phyloP scores from a whole-genome alignment of 768 basidiomycete species.

The Mycena metata region DNA sequence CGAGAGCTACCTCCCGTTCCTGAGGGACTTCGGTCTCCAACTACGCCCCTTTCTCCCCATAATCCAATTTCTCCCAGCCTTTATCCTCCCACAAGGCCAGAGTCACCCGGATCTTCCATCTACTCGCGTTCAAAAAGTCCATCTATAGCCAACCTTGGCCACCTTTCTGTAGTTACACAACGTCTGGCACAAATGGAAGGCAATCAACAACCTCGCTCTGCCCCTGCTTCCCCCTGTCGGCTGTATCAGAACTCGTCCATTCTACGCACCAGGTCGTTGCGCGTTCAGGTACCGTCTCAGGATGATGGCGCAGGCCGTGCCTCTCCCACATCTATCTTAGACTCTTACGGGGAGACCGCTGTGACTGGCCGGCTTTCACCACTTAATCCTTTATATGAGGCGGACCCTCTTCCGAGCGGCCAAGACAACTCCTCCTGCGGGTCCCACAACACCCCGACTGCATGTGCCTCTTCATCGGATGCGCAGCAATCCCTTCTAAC shows the following conservation, averaged over 20 bases:
- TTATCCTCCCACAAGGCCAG: slow-evolving; percentile 42
- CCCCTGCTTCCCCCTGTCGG: slow-evolving; percentile 27
- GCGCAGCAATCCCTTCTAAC: slow-evolving; percentile 38
- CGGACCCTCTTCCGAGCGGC: background rate
- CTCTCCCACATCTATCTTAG: slow-evolving; percentile 43
- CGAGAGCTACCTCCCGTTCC: slow-evolving; percentile 52
- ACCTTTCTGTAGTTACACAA: slow-evolving; percentile 74
- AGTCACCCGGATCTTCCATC: slow-evolving; percentile 43
- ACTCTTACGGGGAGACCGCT: slow-evolving; percentile 39
- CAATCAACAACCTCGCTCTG: slow-evolving; percentile 41
- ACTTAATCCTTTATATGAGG: background rate
- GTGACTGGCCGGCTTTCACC: background rate
- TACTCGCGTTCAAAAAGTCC: slow-evolving; percentile 59
- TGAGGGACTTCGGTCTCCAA: slow-evolving; percentile 30
- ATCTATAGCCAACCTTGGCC: slow-evolving; percentile 72
- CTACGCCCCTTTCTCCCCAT: slow-evolving; percentile 34
- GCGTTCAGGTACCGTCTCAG: slow-evolving; percentile 18
- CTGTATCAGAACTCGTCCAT: slow-evolving; percentile 14
- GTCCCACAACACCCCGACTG: slow-evolving; percentile 39
- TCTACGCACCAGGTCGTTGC: slow-evolving; percentile 21
- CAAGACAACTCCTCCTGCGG: background rate
- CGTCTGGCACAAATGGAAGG: slow-evolving; percentile 73
- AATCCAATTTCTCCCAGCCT: slow-evolving; percentile 42
- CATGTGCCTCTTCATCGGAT: slow-evolving; percentile 28
- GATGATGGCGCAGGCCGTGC: background rate